Base-by-base conservation (phyloP, 2,329 filamentous ascomycete genomes). In the Cercospora sp. region DNA sequence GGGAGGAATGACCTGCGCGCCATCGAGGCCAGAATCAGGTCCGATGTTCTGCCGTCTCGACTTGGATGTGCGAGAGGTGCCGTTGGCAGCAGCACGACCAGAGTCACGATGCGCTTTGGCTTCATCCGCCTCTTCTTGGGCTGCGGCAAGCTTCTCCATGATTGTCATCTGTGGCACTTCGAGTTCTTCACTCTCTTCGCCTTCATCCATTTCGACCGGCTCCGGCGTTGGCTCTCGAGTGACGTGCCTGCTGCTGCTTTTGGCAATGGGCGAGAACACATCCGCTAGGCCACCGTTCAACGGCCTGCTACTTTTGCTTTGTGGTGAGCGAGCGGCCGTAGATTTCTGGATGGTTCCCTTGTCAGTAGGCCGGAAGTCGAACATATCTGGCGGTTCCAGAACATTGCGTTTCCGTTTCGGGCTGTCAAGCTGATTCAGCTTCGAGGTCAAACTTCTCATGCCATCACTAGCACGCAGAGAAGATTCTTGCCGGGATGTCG, bases 101-200 rank as follows among this genome's bases (percentile, higher is more conserved):
- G 40, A 51, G 60, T 65, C 60, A 67, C 70, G 74, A 16, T 74
- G 75, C 30, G 75, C 74, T 65, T 79, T 80, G 65, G 80, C 81
- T 69, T 80, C 79, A 73, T 82, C 81, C 45, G 82, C 82, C 71
- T 83, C 81, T 67, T 76, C 76, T 69, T 81, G 80, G 7, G 79
- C 81, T 57, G 78, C 79, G 61, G 77, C 80, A 63, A 85, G 79
- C 73, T 84, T 85, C 66, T 85, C 81, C 66, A 81, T 78, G 61
- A 84, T 79, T 3, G 80, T 83, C 65, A 83, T 73, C 40, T 70
- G 70, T 8, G 68, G 72, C 5, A 74, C 66, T 43, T 72, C 69
- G 26, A 71, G 69, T 32, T 75, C 69, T 57, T 73, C 73, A 71
- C 69, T 73, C 78, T 82, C 45, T 75, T 79, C 65, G 71, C 81